Evolutionary conservation across 331 rosid species (phyloP).

Genomic region (Malus hybrid): DNA sequence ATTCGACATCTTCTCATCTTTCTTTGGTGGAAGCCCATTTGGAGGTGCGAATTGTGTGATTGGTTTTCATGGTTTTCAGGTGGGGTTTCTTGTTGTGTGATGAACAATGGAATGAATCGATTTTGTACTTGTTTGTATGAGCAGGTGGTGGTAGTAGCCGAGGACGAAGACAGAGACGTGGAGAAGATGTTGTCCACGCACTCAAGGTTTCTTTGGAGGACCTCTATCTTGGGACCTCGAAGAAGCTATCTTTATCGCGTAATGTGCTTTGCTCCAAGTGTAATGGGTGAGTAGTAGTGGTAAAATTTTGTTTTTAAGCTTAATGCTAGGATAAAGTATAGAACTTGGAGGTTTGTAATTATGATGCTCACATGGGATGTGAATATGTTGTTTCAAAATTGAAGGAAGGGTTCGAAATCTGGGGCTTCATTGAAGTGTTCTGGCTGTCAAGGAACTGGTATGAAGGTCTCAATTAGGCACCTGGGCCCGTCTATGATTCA

Average conservation of each 20-base stretch:
- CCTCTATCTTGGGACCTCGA: constrained; percentile 60
- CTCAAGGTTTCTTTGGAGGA: constrained; percentile 81
- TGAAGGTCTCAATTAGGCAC: constrained; percentile 77
- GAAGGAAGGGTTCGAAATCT: constrained; percentile 80
- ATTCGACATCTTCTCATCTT: constrained; percentile 65
- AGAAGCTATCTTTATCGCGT: constrained; percentile 79
- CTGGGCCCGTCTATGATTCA: constrained; percentile 79
- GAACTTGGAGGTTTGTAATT: neutral
- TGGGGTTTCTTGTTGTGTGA: neutral
- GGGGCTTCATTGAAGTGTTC: constrained; percentile 67
- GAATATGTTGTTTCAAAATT: constrained; percentile 4
- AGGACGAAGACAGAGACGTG: constrained; percentile 72
- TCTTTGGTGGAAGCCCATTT: constrained; percentile 60
- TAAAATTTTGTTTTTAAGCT: neutral
- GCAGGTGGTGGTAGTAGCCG: constrained; percentile 64
- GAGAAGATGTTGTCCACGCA: constrained; percentile 77
- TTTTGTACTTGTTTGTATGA: neutral
- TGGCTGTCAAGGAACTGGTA: constrained; percentile 84
- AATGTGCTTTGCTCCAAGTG: constrained; percentile 75
- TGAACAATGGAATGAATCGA: neutral
- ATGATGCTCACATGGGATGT: neutral
- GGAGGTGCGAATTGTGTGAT: constrained; percentile 27
- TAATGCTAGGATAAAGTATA: neutral
- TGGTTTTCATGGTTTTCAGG: neutral
- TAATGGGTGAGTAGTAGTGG: constrained; percentile 50